Conservation (phyloP, 129 eudicot species). For the Heracleum sosnowskyi region DNA sequence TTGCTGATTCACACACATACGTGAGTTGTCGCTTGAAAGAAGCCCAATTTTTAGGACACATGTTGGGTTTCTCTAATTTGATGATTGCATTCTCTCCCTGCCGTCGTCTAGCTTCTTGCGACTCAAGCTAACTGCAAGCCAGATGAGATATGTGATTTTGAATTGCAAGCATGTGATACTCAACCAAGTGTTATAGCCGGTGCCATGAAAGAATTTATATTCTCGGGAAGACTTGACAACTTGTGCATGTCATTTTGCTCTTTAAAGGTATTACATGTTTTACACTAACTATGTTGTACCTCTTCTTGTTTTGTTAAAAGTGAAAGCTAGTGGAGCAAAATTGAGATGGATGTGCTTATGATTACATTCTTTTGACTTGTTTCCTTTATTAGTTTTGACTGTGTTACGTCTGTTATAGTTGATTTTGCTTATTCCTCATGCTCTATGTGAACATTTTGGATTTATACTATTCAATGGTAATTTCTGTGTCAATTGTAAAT, state of each 20-base stretch:
- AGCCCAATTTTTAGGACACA: no score
- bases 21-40: no score
- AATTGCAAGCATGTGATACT: constrained; percentile 95
- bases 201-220: constrained; percentile 83
- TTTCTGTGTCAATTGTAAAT: neutral
- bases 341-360: neutral
- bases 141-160: constrained; percentile 87
- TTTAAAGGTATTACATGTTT: constrained; percentile 49
- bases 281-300: neutral
- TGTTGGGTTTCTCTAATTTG: constrained; percentile 6
- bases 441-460: neutral
- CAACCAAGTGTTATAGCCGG: constrained; percentile 93
- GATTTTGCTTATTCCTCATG: neutral
- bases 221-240: constrained; percentile 95
- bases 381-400: neutral
- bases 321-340: constrained; percentile 1
- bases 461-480: neutral
- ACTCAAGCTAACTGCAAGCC: constrained; percentile 64
- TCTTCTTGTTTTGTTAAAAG: neutral
- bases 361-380: neutral
- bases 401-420: neutral
- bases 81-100: constrained; percentile 2
- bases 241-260: constrained; percentile 98
- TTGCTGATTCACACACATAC: neutral
- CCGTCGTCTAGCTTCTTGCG: constrained; percentile 57